phyloP scores from a whole-genome alignment of 2,329 filamentous ascomycete genomes.

The Lecanicillium sp. region DNA sequence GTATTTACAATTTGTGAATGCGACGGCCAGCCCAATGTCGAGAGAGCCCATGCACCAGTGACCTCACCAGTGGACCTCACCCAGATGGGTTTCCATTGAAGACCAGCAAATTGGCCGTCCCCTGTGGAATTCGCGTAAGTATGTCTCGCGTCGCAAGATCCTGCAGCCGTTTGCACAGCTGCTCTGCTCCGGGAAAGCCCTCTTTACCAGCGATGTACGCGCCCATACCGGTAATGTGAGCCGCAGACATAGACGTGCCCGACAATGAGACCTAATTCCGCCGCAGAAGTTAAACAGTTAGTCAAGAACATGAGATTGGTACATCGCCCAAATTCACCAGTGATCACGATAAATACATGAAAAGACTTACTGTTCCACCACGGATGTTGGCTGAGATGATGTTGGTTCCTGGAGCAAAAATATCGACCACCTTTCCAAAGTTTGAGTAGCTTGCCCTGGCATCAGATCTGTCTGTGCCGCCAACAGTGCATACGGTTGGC shows the following conservation, averaged over 20 bases:
- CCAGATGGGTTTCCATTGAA: conserved; percentile 36
- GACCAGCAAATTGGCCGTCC: conserved; percentile 41
- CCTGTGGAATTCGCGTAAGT: conserved; percentile 27
- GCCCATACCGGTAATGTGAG: conserved; percentile 32
- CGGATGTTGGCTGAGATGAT: conserved; percentile 37
- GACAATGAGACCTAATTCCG: conserved; percentile 22
- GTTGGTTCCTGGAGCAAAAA: conserved; percentile 36
- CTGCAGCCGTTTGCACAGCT: conserved; percentile 37
- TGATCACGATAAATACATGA: background rate
- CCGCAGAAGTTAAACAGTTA: conserved; percentile 14
- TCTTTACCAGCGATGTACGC: conserved; percentile 12
- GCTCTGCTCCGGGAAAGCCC: conserved; percentile 27
- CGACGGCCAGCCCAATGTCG: too few relatives aligned
- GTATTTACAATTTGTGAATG: too few relatives aligned
- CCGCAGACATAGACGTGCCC: conserved; percentile 40
- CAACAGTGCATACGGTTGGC: conserved; percentile 13
- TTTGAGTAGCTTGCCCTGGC: conserved; percentile 34
- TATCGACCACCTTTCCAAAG: conserved; percentile 32
- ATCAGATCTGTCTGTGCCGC: conserved; percentile 17
- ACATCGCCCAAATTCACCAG: background rate
- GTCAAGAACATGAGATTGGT: too few relatives aligned
- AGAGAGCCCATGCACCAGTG: too few relatives aligned
- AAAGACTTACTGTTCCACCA: conserved; percentile 22
- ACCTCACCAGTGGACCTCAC: too few relatives aligned
- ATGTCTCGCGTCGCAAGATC: conserved; percentile 30